A percentile compares a stretch with the other conserved stretches of the same genome.
These are phyloP conservation scores for Grosmannia serpens DNA, from an alignment of 2,329 filamentous ascomycete species.

Conservation along the genomic window DNA sequence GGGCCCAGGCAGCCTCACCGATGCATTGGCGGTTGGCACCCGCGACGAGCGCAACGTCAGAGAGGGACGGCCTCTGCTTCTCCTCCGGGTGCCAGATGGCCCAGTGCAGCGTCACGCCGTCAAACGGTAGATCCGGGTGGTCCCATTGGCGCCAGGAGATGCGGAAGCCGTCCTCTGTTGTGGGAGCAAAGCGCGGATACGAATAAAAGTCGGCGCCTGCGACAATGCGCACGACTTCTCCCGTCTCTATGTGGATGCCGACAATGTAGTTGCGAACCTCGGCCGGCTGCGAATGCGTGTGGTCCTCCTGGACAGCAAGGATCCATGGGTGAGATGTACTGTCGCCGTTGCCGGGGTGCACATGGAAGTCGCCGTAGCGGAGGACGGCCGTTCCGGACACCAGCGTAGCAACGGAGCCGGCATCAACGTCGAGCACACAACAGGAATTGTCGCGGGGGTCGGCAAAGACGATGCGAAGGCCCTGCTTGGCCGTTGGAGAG, in stretches of 20 bases:
- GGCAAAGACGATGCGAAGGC: conserved; percentile 29
- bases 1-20: conserved; percentile 38
- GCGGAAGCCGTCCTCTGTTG: conserved; percentile 21
- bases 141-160: conserved; percentile 44
- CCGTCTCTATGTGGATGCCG: conserved; percentile 28
- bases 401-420: conserved; percentile 21
- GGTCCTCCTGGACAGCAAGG: conserved; percentile 41
- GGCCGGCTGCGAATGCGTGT: conserved; percentile 22
- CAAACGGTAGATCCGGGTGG: conserved; percentile 41
- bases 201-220: conserved; percentile 41
- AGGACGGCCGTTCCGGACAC: conserved; percentile 20
- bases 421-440: conserved; percentile 28
- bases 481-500: conserved; percentile 5
- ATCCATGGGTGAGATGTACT: conserved; percentile 24
- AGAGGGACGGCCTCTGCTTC: conserved; percentile 11
- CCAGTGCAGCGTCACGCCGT: conserved; percentile 30
- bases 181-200: conserved; percentile 33
- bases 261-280: conserved; percentile 27
- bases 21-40: conserved; percentile 31
- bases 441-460: conserved; percentile 30
- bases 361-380: conserved; percentile 35
- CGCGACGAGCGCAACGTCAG: conserved; percentile 24
- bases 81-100: conserved; percentile 21
- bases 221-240: conserved; percentile 26
- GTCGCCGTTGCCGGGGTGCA: conserved; percentile 18